Base-by-base conservation (phyloP, 2,329 filamentous ascomycete species). In the Fusarium bactridioides region DNA sequence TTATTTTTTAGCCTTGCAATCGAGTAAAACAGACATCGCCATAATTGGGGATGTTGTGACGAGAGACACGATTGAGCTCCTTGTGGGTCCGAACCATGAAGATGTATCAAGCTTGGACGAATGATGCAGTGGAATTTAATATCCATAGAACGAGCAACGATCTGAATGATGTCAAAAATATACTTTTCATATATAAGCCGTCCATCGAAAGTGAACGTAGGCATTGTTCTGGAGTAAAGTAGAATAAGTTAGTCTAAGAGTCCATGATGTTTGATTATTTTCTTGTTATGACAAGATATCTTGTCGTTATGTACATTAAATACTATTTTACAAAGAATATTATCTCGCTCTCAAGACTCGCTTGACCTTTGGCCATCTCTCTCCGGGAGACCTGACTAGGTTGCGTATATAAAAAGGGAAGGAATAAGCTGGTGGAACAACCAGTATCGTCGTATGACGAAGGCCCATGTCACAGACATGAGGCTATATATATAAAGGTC, bases 131-230 rank as follows among this genome's bases (percentile, higher is more conserved):
- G 67, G 65, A 69, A 59, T 53, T 56, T 72, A 61, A 74, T 76
- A 73, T 77, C 64, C 73, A 74, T 77, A 78, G 71, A 75, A 77
- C 61, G 76, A 77, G 67, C 69, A 75, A 77, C 68, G 74, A 76
- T 59, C 56, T 71, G 53, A 69, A 76, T 72, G 66, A 74, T 61
- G 16, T 55, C 53, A 65, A 63, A 63, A 58, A 29, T 21, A 53
- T 29, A 44, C 13, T 56, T 63, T 50, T 13, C 43, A 53, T 44
- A 40, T 35, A 35, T 7, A 25, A 40, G 19, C 25, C n/a, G 31
- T 11, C 16, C 27, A 35, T 53, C 19, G 41, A 57, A 51, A 37
- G 27, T 47, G 53, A 25, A 33, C 8, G 35, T 27, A 31, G 21
- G 37, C 44, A 37, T 63, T 53, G 16, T 25, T 43, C 15, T 25